Evolutionary conservation across 768 basidiomycete genomes (phyloP).

Genomic region (Phaffia tasmanica): DNA sequence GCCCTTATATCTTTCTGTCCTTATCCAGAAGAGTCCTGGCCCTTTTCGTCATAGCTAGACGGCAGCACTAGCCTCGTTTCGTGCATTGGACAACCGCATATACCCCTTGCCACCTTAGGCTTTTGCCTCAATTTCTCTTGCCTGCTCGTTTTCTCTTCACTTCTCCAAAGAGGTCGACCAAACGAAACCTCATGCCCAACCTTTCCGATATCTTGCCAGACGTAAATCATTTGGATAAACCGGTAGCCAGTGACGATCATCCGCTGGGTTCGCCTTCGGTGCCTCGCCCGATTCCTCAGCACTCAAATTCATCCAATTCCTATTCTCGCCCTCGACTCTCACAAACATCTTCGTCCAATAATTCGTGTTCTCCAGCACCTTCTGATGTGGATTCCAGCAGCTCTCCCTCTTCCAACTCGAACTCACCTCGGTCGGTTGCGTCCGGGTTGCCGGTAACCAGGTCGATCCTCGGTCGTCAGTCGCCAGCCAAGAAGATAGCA

Average conservation of each 20-base stretch:
- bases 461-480: constrained; percentile 3
- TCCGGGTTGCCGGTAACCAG: constrained; percentile 1
- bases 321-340: background rate
- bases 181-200: too few species aligned
- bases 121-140: too few species aligned
- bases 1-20: too few species aligned
- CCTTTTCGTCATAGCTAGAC: too few species aligned
- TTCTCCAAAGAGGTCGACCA: too few species aligned
- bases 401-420: background rate
- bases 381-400: background rate
- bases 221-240: too few species aligned
- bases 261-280: background rate
- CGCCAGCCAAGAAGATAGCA: constrained; percentile 1
- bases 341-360: background rate
- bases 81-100: too few species aligned
- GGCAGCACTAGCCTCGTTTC: too few species aligned
- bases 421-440: background rate
- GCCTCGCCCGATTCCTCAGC: constrained; percentile 21
- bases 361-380: background rate
- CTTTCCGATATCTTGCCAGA: too few species aligned
- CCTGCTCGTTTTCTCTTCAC: too few species aligned
- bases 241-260: background rate
- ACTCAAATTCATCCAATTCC: background rate
- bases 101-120: too few species aligned
- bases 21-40: too few species aligned